phyloP scores from a whole-genome alignment of 2,329 filamentous ascomycete species.

The Verticillium isaacii region DNA sequence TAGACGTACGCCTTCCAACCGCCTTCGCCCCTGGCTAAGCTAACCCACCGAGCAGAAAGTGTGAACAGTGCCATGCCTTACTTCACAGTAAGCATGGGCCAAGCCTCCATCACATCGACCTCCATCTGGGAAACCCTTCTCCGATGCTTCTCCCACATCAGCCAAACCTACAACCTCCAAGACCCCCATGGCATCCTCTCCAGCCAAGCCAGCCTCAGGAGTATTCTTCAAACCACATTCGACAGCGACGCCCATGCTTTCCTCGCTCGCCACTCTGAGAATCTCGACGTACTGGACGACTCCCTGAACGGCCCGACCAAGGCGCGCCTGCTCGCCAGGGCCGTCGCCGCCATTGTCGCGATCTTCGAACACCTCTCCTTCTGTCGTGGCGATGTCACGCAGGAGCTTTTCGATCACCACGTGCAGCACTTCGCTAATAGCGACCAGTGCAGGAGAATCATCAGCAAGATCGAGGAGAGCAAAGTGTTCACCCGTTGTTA shows the following conservation, averaged over 20 bases:
- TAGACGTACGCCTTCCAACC: not conserved
- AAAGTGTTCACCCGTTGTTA: conserved; percentile 25
- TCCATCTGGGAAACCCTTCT: conserved; percentile 11
- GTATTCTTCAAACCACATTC: conserved; percentile 26
- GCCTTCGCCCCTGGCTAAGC: not conserved
- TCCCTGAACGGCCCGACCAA: conserved; percentile 25
- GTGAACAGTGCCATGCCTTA: conserved; percentile 9
- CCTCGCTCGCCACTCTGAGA: conserved; percentile 19
- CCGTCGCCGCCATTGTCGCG: conserved; percentile 26
- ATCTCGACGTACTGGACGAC: not conserved
- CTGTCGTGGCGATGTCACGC: not conserved
- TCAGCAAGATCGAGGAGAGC: conserved; percentile 24
- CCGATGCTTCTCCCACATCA: conserved; percentile 10
- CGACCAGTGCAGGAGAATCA: conserved; percentile 21
- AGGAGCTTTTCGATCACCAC: conserved; percentile 17
- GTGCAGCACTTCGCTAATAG: conserved; percentile 23
- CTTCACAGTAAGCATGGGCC: conserved; percentile 13
- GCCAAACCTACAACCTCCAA: conserved; percentile 8
- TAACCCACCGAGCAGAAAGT: conserved; percentile 5
- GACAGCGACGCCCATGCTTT: conserved; percentile 25
- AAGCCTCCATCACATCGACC: conserved; percentile 8
- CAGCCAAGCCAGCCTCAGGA: conserved; percentile 14
- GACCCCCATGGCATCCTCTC: conserved; percentile 16
- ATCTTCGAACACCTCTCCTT: conserved; percentile 20
- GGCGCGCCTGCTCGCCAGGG: conserved; percentile 27